phyloP scores from a whole-genome alignment of 306 rosid species.

The Hippophae rhamnoides region DNA sequence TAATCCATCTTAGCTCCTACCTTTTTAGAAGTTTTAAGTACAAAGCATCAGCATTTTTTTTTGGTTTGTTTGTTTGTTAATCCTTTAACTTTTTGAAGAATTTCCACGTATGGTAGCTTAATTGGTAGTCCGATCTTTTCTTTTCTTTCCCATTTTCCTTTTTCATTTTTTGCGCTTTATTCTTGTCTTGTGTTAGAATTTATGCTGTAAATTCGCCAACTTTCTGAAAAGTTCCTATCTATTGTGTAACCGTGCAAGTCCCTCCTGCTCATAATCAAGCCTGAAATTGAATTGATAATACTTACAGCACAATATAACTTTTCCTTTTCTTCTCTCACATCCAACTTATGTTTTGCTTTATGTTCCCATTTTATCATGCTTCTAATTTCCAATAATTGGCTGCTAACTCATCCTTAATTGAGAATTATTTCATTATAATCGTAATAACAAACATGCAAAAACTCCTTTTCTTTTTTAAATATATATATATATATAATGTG shows the following conservation, averaged over 20 bases:
- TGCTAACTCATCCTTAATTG: not conserved
- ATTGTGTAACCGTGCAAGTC: constrained; percentile 10
- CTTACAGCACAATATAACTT: constrained; percentile 13
- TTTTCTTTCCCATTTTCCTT: constrained; percentile 3
- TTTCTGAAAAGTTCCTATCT: constrained; percentile 23
- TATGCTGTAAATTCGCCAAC: constrained; percentile 28
- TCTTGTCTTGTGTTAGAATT: constrained; percentile 28
- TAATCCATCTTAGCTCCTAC: not conserved
- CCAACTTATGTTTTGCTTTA: not conserved
- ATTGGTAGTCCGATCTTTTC: constrained; percentile 1
- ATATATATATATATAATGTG: not conserved
- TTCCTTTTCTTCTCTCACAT: not conserved
- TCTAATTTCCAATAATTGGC: not conserved
- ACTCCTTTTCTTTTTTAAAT: too few species aligned
- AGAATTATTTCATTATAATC: not conserved
- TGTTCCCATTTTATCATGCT: constrained; percentile 5
- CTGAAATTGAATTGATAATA: constrained; percentile 8
- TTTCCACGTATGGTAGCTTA: not conserved
- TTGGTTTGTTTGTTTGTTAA: not conserved
- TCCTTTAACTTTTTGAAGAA: constrained; percentile 17
- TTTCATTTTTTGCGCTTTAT: constrained; percentile 8
- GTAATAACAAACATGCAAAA: too few species aligned
- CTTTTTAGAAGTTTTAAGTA: not conserved
- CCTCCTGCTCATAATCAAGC: constrained; percentile 20
- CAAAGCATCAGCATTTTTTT: not conserved